Evolutionary conservation across 2,329 filamentous ascomycete species (phyloP), one percentile per base, ranked within the genome.

Genomic region (Penicillium sp.): DNA sequence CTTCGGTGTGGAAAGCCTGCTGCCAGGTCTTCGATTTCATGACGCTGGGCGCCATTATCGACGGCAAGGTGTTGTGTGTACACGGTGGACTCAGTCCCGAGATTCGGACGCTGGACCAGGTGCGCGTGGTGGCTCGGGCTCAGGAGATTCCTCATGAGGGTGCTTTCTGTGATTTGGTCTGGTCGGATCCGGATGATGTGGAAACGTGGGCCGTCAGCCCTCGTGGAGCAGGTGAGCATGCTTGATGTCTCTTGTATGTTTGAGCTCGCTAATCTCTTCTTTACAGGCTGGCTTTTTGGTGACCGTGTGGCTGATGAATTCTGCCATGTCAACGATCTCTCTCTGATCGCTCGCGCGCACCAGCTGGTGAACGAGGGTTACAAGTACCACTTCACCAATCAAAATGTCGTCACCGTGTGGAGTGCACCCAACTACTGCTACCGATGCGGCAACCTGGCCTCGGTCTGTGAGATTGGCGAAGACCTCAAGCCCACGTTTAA

Each of bases 371-470:
- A 91, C 68, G 88, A 91, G 76, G 88, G 88, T 59, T 91, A 90
- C 80, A 91, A 91, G 86, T 98, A 96, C 75, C 94, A 98, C 75
- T 98, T 98, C 78, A 85, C 90, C 55, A 91, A 96, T 75, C 94
- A 95, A 79, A 96, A 96, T 12, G 93, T 97, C 43, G 93, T 96
- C 17, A 90, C 88, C 1, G 88, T 90, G 25, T 90, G 88, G 84
- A 86, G 73, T 88, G 90, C 90, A 42, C 90, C 90, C 62, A 94
- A 94, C 78, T 98, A 98, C 83, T 98, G 94, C 82, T 98, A 99
- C 83, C 87, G 94, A 77, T 99, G 94, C 73, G 95, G 95, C 73
- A 99, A 99, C 79, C 91, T 90, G 62, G 88, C 88, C 20, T 88
- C 85, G 5, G 96, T 97, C 74, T 96, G 96, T 88, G 92, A 92